These are phyloP conservation scores for Apiospora malaysiana DNA, from an alignment of 2,329 filamentous ascomycete species.

Conservation along the genomic window DNA sequence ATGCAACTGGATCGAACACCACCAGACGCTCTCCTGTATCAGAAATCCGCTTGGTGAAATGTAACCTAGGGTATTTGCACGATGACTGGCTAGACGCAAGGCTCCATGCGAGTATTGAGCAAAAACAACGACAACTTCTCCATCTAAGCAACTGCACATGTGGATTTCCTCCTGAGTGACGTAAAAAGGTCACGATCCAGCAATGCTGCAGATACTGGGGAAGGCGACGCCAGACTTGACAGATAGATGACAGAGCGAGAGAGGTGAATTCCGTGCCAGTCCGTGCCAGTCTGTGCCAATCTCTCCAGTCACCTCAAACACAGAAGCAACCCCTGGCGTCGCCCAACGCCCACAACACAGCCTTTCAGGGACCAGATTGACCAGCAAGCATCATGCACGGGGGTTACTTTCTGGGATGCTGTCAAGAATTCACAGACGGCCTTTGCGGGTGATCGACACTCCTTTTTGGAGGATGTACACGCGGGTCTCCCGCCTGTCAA, in stretches of 20 bases:
- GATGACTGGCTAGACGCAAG: not conserved
- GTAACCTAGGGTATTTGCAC: not conserved
- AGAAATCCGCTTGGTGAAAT: not conserved
- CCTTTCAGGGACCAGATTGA: not conserved
- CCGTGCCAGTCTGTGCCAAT: too few species aligned
- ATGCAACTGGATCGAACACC: not conserved
- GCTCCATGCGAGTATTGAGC: not conserved
- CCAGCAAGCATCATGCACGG: conserved; percentile 4
- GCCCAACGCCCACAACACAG: not conserved
- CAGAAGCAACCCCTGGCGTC: not conserved
- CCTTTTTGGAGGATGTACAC: not conserved
- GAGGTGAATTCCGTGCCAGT: not conserved
- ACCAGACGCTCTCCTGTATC: not conserved
- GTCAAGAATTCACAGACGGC: not conserved
- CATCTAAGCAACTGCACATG: too few species aligned
- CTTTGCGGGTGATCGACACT: conserved; percentile 6
- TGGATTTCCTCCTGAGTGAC: not conserved
- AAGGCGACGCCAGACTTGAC: not conserved
- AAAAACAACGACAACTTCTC: too few species aligned
- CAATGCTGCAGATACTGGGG: not conserved
- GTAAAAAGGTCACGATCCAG: not conserved
- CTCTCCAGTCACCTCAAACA: conserved; percentile 8
- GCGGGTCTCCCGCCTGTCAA: conserved; percentile 1
- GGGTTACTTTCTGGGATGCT: too few species aligned
- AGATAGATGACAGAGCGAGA: too few species aligned